Conservation (phyloP, 148 eudicot genomes). For the Camellia granthamiana region DNA sequence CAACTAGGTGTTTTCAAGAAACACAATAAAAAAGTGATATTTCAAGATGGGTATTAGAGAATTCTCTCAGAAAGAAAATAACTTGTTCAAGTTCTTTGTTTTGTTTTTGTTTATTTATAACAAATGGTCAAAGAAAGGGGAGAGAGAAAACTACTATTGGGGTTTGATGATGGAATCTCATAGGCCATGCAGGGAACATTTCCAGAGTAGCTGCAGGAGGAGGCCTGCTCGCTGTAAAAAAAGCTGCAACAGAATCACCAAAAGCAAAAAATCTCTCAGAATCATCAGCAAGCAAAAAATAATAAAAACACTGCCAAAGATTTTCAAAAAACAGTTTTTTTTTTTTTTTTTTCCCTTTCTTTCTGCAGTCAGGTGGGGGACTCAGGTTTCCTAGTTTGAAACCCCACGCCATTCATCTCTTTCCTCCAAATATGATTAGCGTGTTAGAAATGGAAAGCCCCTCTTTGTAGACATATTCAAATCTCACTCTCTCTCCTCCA, state of each 20-base stretch:
- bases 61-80: neutral
- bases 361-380: constrained; percentile 38
- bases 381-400: constrained; percentile 57
- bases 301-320: constrained; percentile 3
- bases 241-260: constrained; percentile 66
- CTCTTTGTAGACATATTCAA: constrained; percentile 42
- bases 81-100: too few relatives aligned
- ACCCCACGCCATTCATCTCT: constrained; percentile 71
- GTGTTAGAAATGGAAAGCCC: constrained; percentile 46
- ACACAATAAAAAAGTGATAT: constrained; percentile 12
- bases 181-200: constrained; percentile 99
- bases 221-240: constrained; percentile 65
- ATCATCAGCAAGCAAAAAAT: constrained; percentile 14
- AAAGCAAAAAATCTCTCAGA: constrained; percentile 37
- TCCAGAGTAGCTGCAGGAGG: constrained; percentile 82
- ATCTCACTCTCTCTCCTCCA: constrained; percentile 12
- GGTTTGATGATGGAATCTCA: constrained; percentile 69
- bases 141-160: constrained; percentile 36
- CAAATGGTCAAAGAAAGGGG: constrained; percentile 43
- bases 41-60: constrained; percentile 4
- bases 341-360: constrained; percentile 12
- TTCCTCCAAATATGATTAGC: constrained; percentile 48
- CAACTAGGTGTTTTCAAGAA: constrained; percentile 17
- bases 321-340: constrained; percentile 24
- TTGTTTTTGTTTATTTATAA: neutral